These are phyloP conservation scores for Ogataea dorogensis DNA, from an alignment of 805 yeast species.

Conservation along the genomic window DNA sequence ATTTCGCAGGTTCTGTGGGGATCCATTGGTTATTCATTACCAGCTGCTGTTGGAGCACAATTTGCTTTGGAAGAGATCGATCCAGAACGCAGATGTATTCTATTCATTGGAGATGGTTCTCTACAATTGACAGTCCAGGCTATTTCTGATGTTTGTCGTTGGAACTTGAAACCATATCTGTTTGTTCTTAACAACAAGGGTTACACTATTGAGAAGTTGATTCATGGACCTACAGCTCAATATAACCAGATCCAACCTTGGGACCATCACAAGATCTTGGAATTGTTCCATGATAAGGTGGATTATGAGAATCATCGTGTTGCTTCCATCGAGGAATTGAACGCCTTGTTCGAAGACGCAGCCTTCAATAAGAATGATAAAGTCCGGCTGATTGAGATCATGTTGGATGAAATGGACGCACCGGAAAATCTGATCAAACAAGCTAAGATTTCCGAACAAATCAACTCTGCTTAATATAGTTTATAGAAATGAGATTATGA, in stretches of 20 bases:
- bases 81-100: constrained; percentile 58
- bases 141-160: constrained; percentile 65
- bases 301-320: constrained; percentile 55
- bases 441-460: constrained; percentile 51
- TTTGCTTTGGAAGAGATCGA: constrained; percentile 65
- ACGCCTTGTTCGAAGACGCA: constrained; percentile 44
- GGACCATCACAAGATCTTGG: constrained; percentile 59
- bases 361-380: constrained; percentile 54
- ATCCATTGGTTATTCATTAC: constrained; percentile 69
- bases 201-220: constrained; percentile 72
- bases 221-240: constrained; percentile 63
- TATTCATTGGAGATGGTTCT: constrained; percentile 76
- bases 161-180: constrained; percentile 65
- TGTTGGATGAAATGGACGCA: constrained; percentile 70
- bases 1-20: constrained; percentile 78
- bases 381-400: constrained; percentile 65
- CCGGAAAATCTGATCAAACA: constrained; percentile 64
- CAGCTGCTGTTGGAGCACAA: constrained; percentile 66
- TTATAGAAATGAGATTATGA: background rate
- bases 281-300: constrained; percentile 55
- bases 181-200: constrained; percentile 71
- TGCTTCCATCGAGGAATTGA: constrained; percentile 56
- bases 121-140: constrained; percentile 73
- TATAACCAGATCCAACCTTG: constrained; percentile 70
- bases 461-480: constrained; percentile 24